Evolutionary conservation across 306 rosid genomes (phyloP), one percentile per base, ranked within the genome.

Genomic region (Cicer chorassanicum): DNA sequence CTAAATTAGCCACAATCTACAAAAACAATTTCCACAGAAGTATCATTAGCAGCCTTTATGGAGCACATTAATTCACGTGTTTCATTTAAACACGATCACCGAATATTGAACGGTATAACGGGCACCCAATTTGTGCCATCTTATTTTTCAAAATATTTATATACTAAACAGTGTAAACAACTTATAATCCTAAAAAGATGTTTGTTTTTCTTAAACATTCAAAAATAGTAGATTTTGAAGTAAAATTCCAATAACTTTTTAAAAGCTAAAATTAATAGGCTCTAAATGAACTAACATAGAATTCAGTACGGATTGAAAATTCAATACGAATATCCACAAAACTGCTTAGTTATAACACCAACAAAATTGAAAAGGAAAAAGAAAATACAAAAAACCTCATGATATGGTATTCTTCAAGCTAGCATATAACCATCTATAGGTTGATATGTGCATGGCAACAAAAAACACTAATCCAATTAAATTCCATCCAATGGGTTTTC

Each of bases 1-100:
- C 99, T 8, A 96, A 90, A 81, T 95, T 95, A 42, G 99, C 92
- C 75, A 95, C 97, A 83, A 95, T 95, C 99, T 95, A 84, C 85
- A 59, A 45, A 82, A 16, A 41, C 72, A 75, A 51, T 56, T 65
- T 50, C 43, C 60, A 59, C 5, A 57, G 4, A 61, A 61, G 39
- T 50, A 38, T 78, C 55, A 79, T 57, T 6, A 63, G 43, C 40
- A 49, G 40, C 53, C 60, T 24, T 11, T 15, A 40, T 57, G 16
- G 10, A 64, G 14, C 21, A 41, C 18, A 29, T 18, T 64, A 24
- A 14, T 7, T 6, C 57, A 46, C 42, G 14, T 34, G 5, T 48
- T 68, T 40, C 40, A 50, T 46, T 55, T 51, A 38, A 16, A 50
- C 42, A 53, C 45, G 55, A 50, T 8, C 64, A 77, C 60, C 34